Evolutionary conservation across 2,329 filamentous ascomycete species (phyloP).

Genomic region (Talaromyces sp.): DNA sequence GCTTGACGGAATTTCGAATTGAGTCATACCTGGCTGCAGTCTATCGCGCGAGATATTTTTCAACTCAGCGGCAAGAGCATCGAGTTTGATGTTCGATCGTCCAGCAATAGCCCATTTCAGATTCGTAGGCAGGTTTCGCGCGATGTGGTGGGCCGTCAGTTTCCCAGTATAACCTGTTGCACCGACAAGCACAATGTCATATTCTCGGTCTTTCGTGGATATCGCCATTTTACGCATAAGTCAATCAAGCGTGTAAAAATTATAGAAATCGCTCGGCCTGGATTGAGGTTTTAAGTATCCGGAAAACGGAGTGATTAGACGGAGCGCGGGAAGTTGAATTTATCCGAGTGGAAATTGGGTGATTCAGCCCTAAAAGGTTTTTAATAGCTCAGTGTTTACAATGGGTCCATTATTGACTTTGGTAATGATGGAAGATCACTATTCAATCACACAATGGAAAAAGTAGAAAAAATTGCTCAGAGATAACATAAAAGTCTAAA

Average conservation of each 20-base stretch:
- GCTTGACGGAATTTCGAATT: slow-evolving; percentile 30
- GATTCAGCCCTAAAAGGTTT: too few relatives aligned
- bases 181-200: slow-evolving; percentile 64
- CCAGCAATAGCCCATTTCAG: slow-evolving; percentile 86
- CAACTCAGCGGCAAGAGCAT: slow-evolving; percentile 46
- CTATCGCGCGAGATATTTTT: not conserved
- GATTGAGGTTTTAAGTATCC: not conserved
- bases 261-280: not conserved
- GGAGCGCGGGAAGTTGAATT: not conserved
- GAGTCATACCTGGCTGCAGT: not conserved
- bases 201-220: slow-evolving; percentile 40
- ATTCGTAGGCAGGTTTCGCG: slow-evolving; percentile 65
- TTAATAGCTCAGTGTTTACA: too few relatives aligned
- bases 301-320: not conserved
- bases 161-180: slow-evolving; percentile 81
- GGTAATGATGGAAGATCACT: too few relatives aligned
- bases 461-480: too few relatives aligned
- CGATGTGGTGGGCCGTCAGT: slow-evolving; percentile 71
- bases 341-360: not conserved
- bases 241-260: too few relatives aligned
- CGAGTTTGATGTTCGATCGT: slow-evolving; percentile 70
- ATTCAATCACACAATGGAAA: too few relatives aligned
- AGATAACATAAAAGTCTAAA: too few relatives aligned
- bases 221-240: slow-evolving; percentile 24
- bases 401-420: too few relatives aligned